A percentile compares a stretch with the other conserved stretches of the same genome.
Evolutionary conservation across 106 monocot genomes (phyloP).

Genomic region (Iris macrosiphon): DNA sequence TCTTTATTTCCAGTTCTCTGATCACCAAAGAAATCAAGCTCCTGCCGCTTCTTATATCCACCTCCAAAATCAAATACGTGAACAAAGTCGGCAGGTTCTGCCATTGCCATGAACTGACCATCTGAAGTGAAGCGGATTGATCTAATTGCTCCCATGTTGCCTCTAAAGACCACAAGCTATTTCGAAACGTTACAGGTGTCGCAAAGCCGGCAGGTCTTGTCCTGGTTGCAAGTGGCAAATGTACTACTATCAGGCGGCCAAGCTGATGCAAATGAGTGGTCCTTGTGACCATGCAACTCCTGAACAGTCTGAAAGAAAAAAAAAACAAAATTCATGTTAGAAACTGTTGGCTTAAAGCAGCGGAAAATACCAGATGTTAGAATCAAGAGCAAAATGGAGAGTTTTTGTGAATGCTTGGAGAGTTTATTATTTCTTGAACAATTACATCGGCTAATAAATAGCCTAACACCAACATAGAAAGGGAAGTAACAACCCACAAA

Average conservation of each 20-base stretch:
- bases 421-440: no score
- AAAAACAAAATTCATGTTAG: background rate
- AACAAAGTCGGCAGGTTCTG: slow-evolving; percentile 51
- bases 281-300: slow-evolving; percentile 29
- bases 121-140: slow-evolving; percentile 44
- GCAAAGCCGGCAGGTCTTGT: slow-evolving; percentile 49
- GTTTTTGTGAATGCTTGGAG: no score
- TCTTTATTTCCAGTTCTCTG: no score
- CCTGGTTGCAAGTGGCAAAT: slow-evolving; percentile 53
- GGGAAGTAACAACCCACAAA: no score
- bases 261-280: slow-evolving; percentile 49
- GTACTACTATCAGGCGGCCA: slow-evolving; percentile 41
- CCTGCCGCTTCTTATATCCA: slow-evolving; percentile 29
- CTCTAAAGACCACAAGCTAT: slow-evolving; percentile 27
- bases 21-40: slow-evolving; percentile 51
- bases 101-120: slow-evolving; percentile 50
- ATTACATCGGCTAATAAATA: no score
- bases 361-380: no score
- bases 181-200: slow-evolving; percentile 32
- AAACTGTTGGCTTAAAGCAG: no score
- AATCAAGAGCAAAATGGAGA: no score
- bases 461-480: no score
- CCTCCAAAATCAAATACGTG: slow-evolving; percentile 39
- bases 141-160: slow-evolving; percentile 44
- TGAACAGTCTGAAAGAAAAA: slow-evolving; percentile 29